Evolutionary conservation across 2,329 filamentous ascomycete genomes (phyloP).

Genomic region (Talaromyces sp.): DNA sequence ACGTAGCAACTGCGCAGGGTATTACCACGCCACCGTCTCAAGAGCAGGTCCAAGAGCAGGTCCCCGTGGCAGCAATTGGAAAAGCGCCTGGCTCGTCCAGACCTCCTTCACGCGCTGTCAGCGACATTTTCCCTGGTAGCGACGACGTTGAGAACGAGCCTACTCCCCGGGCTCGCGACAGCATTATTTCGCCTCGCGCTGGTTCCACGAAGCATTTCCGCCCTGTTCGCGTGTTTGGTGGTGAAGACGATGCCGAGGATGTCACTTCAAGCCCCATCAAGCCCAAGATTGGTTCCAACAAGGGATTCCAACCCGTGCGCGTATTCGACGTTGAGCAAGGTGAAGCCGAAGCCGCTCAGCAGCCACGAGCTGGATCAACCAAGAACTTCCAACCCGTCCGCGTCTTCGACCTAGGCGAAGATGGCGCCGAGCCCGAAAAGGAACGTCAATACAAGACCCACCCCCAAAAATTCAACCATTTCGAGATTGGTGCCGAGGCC

Average conservation of each 20-base stretch:
- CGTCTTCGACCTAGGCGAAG: conserved; percentile 61
- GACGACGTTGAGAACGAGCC: conserved; percentile 40
- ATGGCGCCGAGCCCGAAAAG: conserved; percentile 49
- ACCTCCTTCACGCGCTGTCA: conserved; percentile 64
- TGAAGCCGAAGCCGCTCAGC: conserved; percentile 24
- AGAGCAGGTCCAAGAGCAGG: conserved; percentile 6
- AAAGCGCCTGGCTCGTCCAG: conserved; percentile 58
- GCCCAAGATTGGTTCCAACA: conserved; percentile 51
- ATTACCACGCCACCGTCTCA: conserved; percentile 15
- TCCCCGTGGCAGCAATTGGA: not conserved
- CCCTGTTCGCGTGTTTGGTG: conserved; percentile 19
- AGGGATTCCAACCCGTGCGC: conserved; percentile 54
- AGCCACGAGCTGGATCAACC: conserved; percentile 54
- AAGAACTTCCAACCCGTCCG: conserved; percentile 65
- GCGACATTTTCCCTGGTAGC: conserved; percentile 64
- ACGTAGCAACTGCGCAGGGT: conserved; percentile 38
- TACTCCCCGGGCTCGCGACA: conserved; percentile 18
- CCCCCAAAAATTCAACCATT: conserved; percentile 75
- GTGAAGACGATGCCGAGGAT: conserved; percentile 26
- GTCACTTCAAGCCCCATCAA: conserved; percentile 36
- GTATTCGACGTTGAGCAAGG: conserved; percentile 49
- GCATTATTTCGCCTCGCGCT: conserved; percentile 22
- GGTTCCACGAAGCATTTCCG: conserved; percentile 20
- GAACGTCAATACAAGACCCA: conserved; percentile 59
- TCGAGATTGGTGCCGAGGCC: conserved; percentile 37